phyloP scores from a whole-genome alignment of 2,329 filamentous ascomycete genomes.

The Intubia oerlemansii region DNA sequence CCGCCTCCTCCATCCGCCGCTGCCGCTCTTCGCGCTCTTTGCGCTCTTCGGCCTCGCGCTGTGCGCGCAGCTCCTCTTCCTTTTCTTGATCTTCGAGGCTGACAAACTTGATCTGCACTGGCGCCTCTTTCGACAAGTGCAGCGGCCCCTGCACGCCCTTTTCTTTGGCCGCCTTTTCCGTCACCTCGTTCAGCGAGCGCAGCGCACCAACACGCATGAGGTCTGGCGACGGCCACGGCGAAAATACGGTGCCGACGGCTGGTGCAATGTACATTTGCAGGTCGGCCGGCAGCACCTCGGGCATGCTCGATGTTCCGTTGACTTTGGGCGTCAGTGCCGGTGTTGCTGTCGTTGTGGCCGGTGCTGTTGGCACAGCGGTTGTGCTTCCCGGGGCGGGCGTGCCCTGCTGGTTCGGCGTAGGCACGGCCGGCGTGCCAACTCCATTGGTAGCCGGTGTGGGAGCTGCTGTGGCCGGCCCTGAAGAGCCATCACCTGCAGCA shows the following conservation, averaged over 20 bases:
- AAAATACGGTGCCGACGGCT: constrained; percentile 36
- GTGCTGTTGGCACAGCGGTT: too few species aligned
- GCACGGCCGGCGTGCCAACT: too few species aligned
- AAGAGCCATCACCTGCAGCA: too few species aligned
- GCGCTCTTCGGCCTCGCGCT: constrained; percentile 14
- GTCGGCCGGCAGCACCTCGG: constrained; percentile 24
- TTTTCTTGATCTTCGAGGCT: constrained; percentile 29
- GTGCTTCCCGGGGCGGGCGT: too few species aligned
- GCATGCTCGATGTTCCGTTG: constrained; percentile 6
- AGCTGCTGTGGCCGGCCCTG: constrained; percentile 4
- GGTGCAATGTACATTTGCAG: constrained; percentile 32
- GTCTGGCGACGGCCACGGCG: constrained; percentile 56
- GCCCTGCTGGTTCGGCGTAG: too few species aligned
- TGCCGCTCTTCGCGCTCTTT: constrained; percentile 24
- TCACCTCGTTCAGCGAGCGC: constrained; percentile 37
- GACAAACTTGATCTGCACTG: constrained; percentile 20
- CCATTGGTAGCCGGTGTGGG: constrained; percentile 7
- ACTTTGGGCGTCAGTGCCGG: constrained; percentile 1
- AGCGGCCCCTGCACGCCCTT: too few species aligned
- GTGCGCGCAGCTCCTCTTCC: constrained; percentile 25
- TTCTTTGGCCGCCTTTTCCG: constrained; percentile 12
- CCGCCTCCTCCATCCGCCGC: constrained; percentile 19
- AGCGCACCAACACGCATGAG: constrained; percentile 49
- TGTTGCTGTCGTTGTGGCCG: background rate
- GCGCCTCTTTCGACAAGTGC: too few species aligned